Evolutionary conservation across 2,329 filamentous ascomycete species (phyloP).

Genomic region (Colletotrichum theobromicola): DNA sequence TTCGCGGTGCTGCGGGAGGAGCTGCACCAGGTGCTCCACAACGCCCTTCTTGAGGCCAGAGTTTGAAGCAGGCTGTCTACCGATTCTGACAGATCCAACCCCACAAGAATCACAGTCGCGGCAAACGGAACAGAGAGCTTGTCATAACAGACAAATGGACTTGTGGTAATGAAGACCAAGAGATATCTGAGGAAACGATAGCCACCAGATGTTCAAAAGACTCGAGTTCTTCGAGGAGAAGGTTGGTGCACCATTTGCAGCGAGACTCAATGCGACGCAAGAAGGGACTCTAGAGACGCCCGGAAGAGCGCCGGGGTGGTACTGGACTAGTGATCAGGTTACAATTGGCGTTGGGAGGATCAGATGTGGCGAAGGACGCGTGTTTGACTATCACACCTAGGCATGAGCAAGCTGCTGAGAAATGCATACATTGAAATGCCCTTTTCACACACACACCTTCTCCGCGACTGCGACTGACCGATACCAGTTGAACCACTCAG

Average conservation of each 20-base stretch:
- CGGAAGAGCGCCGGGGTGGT: not conserved
- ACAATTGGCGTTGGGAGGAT: not conserved
- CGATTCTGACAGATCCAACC: not conserved
- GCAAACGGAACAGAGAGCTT: not conserved
- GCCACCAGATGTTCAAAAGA: not conserved
- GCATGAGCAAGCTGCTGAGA: not conserved
- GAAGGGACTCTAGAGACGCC: not conserved
- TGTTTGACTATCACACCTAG: not conserved
- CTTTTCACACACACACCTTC: not conserved
- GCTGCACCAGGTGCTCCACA: not conserved
- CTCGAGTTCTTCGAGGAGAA: not conserved
- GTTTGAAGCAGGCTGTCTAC: not conserved
- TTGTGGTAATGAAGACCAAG: not conserved
- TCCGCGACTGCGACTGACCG: not conserved
- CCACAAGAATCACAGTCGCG: not conserved
- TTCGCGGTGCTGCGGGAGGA: conserved; percentile 54
- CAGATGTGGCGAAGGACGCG: conserved; percentile 12
- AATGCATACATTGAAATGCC: not conserved
- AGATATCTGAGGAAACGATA: not conserved
- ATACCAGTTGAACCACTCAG: not conserved
- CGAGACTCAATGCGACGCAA: not conserved
- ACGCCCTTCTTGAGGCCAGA: not conserved
- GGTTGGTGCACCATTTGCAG: not conserved
- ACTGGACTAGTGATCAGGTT: not conserved
- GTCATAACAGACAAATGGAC: not conserved